These are phyloP conservation scores for Sergeia podlipaevii DNA, from an alignment of 208 protist species.

Conservation along the genomic window DNA sequence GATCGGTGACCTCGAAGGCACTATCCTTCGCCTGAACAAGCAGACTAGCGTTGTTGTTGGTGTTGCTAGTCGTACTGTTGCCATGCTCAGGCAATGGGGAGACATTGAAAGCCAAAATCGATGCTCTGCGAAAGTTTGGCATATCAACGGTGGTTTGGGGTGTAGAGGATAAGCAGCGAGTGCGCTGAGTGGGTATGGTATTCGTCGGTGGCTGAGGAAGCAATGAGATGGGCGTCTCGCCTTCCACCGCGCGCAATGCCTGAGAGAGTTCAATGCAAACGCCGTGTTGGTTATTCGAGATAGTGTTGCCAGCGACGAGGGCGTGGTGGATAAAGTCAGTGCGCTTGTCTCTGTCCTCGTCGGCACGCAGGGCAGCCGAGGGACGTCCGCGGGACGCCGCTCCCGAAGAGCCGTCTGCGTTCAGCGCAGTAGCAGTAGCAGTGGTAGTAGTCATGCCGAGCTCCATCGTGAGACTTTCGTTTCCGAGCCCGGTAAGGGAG, in stretches of 20 bases:
- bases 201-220: too few species aligned
- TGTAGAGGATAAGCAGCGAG: not conserved
- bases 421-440: too few species aligned
- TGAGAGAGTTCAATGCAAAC: conserved; percentile 44
- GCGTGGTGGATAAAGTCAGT: conserved; percentile 38
- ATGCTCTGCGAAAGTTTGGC: too few species aligned
- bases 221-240: not conserved
- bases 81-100: too few species aligned
- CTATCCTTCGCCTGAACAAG: too few species aligned
- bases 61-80: too few species aligned
- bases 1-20: not conserved
- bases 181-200: not conserved
- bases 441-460: too few species aligned
- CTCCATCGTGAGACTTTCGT: too few species aligned
- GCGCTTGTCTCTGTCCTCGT: conserved; percentile 11
- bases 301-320: conserved; percentile 31
- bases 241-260: conserved; percentile 11
- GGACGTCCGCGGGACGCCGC: not conserved
- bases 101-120: too few species aligned
- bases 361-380: not conserved
- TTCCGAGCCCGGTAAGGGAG: too few species aligned
- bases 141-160: too few species aligned
- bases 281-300: conserved; percentile 30
- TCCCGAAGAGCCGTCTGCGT: not conserved
- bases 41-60: too few species aligned